Conservation (phyloP, 257 asterid genomes). For the Orobanche coerulescens region DNA sequence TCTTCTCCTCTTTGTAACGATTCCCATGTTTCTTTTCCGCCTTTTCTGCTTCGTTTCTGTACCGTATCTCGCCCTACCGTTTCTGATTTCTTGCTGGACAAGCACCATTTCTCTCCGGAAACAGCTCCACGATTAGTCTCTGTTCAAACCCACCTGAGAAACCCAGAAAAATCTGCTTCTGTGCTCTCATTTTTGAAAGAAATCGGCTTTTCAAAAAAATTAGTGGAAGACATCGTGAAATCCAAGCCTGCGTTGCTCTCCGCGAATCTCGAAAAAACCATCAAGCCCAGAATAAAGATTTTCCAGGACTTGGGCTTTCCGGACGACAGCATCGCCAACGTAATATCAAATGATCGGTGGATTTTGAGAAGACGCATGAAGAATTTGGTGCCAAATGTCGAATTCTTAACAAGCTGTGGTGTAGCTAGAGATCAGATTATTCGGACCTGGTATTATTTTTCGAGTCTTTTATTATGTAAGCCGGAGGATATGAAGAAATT, state of each 20-base stretch:
- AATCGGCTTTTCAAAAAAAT: constrained; percentile 24
- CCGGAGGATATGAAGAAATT: constrained; percentile 23
- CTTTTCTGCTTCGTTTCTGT: background rate
- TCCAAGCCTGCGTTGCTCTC: constrained; percentile 13
- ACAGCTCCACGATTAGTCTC: constrained; percentile 1
- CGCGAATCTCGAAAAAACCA: constrained; percentile 13
- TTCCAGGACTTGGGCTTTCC: constrained; percentile 14
- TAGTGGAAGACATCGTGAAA: constrained; percentile 20
- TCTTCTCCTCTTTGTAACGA: background rate
- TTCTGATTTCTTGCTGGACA: background rate
- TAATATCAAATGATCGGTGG: constrained; percentile 24
- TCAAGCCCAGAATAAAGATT: constrained; percentile 22
- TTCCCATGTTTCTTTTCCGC: background rate
- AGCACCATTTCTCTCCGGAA: constrained; percentile 14
- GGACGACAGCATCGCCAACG: background rate
- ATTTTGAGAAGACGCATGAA: constrained; percentile 17
- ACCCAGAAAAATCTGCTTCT: background rate
- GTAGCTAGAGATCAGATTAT: constrained; percentile 13
- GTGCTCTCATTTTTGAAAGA: background rate
- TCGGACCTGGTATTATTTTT: background rate
- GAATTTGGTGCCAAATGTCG: constrained; percentile 23
- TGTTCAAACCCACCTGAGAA: background rate
- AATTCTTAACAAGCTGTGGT: constrained; percentile 26
- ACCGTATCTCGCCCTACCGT: background rate
- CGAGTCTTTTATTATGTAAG: constrained; percentile 19